Evolutionary conservation across 306 rosid genomes (phyloP).

Genomic region (Corylus avellana): DNA sequence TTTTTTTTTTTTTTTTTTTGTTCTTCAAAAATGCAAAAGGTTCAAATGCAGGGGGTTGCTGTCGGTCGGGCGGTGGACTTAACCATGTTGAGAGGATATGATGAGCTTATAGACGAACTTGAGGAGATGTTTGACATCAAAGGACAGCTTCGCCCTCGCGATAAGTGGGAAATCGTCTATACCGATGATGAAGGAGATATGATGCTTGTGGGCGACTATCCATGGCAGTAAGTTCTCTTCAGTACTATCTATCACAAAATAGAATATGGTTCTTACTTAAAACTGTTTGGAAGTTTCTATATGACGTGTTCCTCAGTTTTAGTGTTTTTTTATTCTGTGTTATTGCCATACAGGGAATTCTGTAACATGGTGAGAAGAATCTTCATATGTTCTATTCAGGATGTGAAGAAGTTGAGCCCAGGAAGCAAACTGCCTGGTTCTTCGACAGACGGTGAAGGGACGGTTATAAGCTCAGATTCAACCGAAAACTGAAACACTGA

Average conservation of each 20-base stretch:
- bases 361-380: constrained; percentile 86
- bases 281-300: background rate
- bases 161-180: constrained; percentile 78
- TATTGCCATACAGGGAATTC: constrained; percentile 66
- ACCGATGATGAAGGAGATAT: constrained; percentile 93
- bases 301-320: background rate
- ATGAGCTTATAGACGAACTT: constrained; percentile 71
- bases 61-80: constrained; percentile 98
- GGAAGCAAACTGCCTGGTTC: constrained; percentile 59
- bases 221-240: constrained; percentile 75
- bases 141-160: constrained; percentile 66
- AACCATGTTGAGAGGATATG: constrained; percentile 72
- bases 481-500: constrained; percentile 49
- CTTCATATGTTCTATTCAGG: constrained; percentile 76
- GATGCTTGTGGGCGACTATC: constrained; percentile 89
- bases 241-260: background rate
- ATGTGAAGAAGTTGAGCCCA: constrained; percentile 73
- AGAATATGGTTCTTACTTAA: background rate
- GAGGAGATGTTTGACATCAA: constrained; percentile 87
- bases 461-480: constrained; percentile 56
- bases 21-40: constrained; percentile 49
- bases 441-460: constrained; percentile 70
- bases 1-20: background rate
- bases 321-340: background rate
- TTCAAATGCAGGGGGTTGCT: constrained; percentile 94